phyloP scores from a whole-genome alignment of 805 yeast genomes.

The Sugiyamaella smithiae region DNA sequence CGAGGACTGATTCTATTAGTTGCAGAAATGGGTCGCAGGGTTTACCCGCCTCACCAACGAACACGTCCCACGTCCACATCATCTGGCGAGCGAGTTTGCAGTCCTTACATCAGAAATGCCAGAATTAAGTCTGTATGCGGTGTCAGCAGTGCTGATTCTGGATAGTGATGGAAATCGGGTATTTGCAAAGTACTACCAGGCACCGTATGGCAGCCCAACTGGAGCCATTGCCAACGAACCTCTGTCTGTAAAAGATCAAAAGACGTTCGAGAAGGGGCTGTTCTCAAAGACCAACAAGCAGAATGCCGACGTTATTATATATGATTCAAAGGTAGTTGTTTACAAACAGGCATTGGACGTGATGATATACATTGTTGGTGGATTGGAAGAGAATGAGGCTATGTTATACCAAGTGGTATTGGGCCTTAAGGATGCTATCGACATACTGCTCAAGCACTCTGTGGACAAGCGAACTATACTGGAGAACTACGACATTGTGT shows the following conservation, averaged over 20 bases:
- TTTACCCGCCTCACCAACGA: background rate
- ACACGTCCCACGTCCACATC: background rate
- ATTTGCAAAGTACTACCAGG: conserved; percentile 78
- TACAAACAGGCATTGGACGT: conserved; percentile 83
- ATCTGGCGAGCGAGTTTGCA: background rate
- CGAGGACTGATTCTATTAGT: background rate
- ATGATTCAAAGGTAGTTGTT: conserved; percentile 76
- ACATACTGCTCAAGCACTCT: conserved; percentile 61
- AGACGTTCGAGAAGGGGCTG: conserved; percentile 68
- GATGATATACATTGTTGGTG: conserved; percentile 67
- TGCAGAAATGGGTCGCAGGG: too few relatives aligned
- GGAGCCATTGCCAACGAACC: conserved; percentile 26
- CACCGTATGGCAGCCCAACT: conserved; percentile 46
- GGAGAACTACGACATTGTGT: conserved; percentile 81
- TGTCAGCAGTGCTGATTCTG: conserved; percentile 74
- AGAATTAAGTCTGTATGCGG: conserved; percentile 55
- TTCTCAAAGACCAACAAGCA: conserved; percentile 76
- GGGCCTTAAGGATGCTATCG: conserved; percentile 79
- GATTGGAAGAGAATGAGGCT: conserved; percentile 79
- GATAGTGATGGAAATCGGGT: conserved; percentile 79
- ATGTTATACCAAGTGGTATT: conserved; percentile 70
- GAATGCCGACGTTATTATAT: conserved; percentile 74
- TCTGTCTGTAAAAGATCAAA: conserved; percentile 58
- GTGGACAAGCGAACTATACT: conserved; percentile 75
- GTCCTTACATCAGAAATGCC: conserved; percentile 6